phyloP scores from a whole-genome alignment of 495 filamentous ascomycete species.

The Neohortaea acidophila region DNA sequence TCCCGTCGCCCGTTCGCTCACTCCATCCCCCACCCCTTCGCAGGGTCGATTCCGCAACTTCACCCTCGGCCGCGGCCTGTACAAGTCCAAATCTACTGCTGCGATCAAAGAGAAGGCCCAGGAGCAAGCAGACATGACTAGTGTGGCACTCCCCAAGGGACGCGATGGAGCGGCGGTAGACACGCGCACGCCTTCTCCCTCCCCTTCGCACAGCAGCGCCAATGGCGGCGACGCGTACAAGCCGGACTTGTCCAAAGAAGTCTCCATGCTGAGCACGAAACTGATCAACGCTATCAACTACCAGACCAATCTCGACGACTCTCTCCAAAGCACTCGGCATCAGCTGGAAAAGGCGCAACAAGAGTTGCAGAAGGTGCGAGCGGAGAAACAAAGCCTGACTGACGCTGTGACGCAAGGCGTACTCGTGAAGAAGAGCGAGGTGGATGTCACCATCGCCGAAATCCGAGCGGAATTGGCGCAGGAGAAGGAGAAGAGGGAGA shows the following conservation, averaged over 20 bases:
- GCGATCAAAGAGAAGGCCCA: too few species aligned
- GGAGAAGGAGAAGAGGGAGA: slow-evolving; percentile 42
- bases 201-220: slow-evolving; percentile 1
- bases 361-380: slow-evolving; percentile 52
- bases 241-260: slow-evolving; percentile 73
- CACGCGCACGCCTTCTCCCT: slow-evolving; percentile 13
- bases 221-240: slow-evolving; percentile 27
- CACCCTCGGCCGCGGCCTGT: too few species aligned
- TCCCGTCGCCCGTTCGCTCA: too few species aligned
- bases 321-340: slow-evolving; percentile 61
- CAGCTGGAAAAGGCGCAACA: slow-evolving; percentile 64
- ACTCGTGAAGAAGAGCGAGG: slow-evolving; percentile 51
- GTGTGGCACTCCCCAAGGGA: too few species aligned
- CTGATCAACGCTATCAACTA: slow-evolving; percentile 94
- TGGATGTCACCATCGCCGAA: slow-evolving; percentile 53
- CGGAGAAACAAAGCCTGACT: slow-evolving; percentile 49
- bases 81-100: too few species aligned
- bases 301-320: slow-evolving; percentile 85
- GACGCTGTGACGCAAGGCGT: slow-evolving; percentile 56
- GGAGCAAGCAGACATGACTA: too few species aligned
- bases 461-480: slow-evolving; percentile 50
- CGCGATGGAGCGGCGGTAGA: slow-evolving; percentile 11
- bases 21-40: slow-evolving; percentile 7
- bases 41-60: too few species aligned
- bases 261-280: slow-evolving; percentile 83